Conservation (phyloP, 192 early-diverging fungal genomes). For the Mortierella claussenii region DNA sequence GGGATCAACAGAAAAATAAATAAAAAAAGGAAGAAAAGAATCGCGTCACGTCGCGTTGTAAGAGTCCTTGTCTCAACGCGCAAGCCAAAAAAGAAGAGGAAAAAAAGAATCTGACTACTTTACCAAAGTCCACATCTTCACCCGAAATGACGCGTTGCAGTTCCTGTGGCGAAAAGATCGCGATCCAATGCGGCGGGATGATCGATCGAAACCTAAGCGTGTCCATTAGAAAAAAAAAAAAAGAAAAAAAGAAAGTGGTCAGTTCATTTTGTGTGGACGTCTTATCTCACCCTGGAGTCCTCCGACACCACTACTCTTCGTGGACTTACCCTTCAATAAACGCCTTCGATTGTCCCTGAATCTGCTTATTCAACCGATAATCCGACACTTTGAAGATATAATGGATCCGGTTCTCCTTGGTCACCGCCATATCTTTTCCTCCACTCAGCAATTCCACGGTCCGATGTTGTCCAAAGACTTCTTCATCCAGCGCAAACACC, state of each 20-base stretch:
- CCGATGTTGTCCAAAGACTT: slow-evolving; percentile 61
- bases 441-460: slow-evolving; percentile 36
- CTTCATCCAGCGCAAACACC: slow-evolving; percentile 68
- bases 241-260: too few relatives aligned
- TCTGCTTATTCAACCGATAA: slow-evolving; percentile 78
- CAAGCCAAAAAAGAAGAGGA: too few relatives aligned
- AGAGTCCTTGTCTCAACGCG: too few relatives aligned
- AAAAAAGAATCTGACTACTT: background rate
- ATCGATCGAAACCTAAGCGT: slow-evolving; percentile 65
- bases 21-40: background rate
- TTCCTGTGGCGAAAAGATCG: slow-evolving; percentile 90
- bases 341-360: slow-evolving; percentile 71
- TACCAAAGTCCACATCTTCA: slow-evolving; percentile 71
- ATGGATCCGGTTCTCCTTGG: slow-evolving; percentile 55
- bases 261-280: too few relatives aligned
- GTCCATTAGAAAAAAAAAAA: too few relatives aligned
- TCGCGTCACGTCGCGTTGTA: too few relatives aligned
- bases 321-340: slow-evolving; percentile 79
- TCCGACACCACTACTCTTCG: too few relatives aligned
- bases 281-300: too few relatives aligned
- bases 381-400: slow-evolving; percentile 83
- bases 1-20: too few relatives aligned
- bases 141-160: slow-evolving; percentile 77
- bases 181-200: slow-evolving; percentile 82
- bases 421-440: slow-evolving; percentile 61